These are phyloP conservation scores for Psophocarpus tetragonolobus DNA, from an alignment of 306 rosid genomes.

Conservation along the genomic window DNA sequence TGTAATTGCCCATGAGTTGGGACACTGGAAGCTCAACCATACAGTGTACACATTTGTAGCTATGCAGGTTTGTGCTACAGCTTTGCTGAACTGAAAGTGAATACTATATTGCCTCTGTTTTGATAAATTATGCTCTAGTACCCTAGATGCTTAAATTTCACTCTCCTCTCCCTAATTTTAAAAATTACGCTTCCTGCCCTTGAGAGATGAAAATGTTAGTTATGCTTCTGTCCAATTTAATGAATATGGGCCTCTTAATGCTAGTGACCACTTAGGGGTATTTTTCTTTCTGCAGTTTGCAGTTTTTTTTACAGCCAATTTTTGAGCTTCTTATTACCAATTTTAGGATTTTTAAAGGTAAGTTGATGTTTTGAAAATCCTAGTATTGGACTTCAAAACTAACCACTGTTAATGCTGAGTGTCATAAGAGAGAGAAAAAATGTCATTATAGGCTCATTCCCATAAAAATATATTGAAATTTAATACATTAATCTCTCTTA, in stretches of 20 bases:
- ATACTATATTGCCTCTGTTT: constrained; percentile 3
- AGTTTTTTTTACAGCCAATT: not conserved
- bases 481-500: not conserved
- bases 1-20: constrained; percentile 95
- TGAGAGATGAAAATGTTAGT: not conserved
- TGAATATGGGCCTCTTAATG: not conserved
- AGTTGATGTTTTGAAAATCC: not conserved
- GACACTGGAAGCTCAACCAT: constrained; percentile 99
- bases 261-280: no score
- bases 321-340: not conserved
- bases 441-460: not conserved
- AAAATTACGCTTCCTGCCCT: not conserved
- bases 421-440: not conserved
- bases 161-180: no score
- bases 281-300: not conserved
- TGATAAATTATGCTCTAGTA: no score
- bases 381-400: not conserved
- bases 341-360: not conserved
- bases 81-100: constrained; percentile 29
- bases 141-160: not conserved
- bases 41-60: constrained; percentile 91
- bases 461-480: not conserved
- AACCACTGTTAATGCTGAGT: not conserved
- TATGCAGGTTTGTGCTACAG: constrained; percentile 70
- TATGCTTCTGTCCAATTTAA: not conserved